Evolutionary conservation across 1,284 basidiomycete genomes (phyloP), one percentile per base, ranked within the genome.

Genomic region (Ganoderma resinaceum): DNA sequence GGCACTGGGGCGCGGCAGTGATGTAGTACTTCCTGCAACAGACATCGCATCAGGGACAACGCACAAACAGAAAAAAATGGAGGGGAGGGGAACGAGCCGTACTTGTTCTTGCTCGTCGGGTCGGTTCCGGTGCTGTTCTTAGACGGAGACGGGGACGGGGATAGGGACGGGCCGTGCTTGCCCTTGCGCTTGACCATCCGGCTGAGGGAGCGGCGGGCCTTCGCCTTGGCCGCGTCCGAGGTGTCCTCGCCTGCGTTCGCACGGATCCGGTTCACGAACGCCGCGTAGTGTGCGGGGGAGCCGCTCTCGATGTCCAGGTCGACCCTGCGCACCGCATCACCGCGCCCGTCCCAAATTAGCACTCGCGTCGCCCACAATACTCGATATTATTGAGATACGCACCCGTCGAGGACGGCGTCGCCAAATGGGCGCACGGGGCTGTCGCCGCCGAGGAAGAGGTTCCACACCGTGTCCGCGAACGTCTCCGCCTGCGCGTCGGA

Each of bases 251-350:
- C 72, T 37, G 84, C 79, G 71, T 83, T 82, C 1, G 81, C 76
- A 2, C 86, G 81, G 49, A 91, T 81, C 61, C 82, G 80, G 37
- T 80, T 86, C 38, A 89, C 84, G 70, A 91, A 91, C 0, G 88
- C 83, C 16, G 82, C 80, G 72, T 85, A 87, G 62, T 87, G 85
- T 2, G 81, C 81, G 42, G 82, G 80, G 18, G 79, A 77, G 2
- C 89, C 90, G 52, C 85, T 84, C 80, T 91, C 89, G 70, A 91
- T 89, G 74, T 91, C 90, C 49, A 91, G 80, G 74, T 91, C 89
- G 63, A 91, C 77, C 42, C 88, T 89, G 61, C 14, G 23, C 23
- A 52, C 2, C 14, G 23, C 23, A 52, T 4, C 46, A 12, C n/a
- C 59, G 35, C 60, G 23, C 33, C 20, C 38, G 42, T 29, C 33